phyloP scores from a whole-genome alignment of 2,329 filamentous ascomycete genomes.

The Cucurbitaria berberidis region DNA sequence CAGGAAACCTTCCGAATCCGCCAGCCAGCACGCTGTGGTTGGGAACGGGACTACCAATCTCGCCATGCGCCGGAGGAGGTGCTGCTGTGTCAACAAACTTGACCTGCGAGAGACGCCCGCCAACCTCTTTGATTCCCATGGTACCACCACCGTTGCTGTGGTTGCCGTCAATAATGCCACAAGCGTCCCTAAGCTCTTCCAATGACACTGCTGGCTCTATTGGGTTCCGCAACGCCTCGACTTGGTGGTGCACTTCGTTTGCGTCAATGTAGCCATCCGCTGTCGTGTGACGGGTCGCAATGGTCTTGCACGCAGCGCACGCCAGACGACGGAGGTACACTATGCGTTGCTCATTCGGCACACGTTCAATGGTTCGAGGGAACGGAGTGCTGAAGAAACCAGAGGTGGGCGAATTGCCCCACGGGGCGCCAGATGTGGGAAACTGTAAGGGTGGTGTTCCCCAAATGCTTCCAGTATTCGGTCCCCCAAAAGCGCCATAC shows the following conservation, averaged over 20 bases:
- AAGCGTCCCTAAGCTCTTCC: constrained; percentile 79
- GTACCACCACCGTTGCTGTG: constrained; percentile 85
- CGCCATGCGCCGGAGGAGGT: constrained; percentile 48
- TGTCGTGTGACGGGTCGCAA: constrained; percentile 55
- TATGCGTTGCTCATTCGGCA: constrained; percentile 35
- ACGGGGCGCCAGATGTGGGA: constrained; percentile 46
- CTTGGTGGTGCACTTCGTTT: constrained; percentile 65
- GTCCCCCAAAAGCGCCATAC: constrained; percentile 42
- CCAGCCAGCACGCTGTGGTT: constrained; percentile 49
- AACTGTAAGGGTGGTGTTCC: constrained; percentile 51
- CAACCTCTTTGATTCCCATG: constrained; percentile 71
- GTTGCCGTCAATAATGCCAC: constrained; percentile 85
- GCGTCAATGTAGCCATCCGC: constrained; percentile 73
- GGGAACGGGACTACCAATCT: constrained; percentile 57
- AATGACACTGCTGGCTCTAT: constrained; percentile 63
- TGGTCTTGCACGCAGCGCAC: constrained; percentile 75
- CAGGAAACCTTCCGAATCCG: constrained; percentile 43
- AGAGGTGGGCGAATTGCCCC: constrained; percentile 50
- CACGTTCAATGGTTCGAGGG: constrained; percentile 35
- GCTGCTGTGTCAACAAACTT: constrained; percentile 50
- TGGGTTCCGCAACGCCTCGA: constrained; percentile 68
- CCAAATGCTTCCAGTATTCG: constrained; percentile 48
- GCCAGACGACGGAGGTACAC: constrained; percentile 61
- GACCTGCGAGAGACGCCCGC: constrained; percentile 48
- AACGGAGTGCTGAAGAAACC: constrained; percentile 44